phyloP scores from a whole-genome alignment of 1,284 basidiomycete genomes.

The Tremellales sp. region DNA sequence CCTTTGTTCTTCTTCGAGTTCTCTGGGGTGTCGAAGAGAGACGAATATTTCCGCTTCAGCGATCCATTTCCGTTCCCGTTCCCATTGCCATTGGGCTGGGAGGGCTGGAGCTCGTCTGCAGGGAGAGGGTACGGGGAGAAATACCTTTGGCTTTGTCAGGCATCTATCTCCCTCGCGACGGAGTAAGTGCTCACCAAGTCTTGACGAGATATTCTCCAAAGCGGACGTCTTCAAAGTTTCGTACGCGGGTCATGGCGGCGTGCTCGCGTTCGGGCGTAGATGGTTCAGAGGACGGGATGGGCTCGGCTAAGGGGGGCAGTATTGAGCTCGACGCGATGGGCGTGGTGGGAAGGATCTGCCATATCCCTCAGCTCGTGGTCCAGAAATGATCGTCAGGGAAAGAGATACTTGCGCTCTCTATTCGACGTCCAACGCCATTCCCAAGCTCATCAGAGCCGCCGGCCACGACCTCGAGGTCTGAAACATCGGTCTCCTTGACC shows the following conservation, averaged over 20 bases:
- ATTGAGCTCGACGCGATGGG: too few relatives aligned
- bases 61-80: background rate
- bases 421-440: too few relatives aligned
- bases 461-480: constrained; percentile 14
- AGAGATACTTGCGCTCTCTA: background rate
- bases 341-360: too few relatives aligned
- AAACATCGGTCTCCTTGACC: constrained; percentile 52
- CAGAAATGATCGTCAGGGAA: too few relatives aligned
- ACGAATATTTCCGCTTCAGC: background rate
- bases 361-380: too few relatives aligned
- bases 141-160: constrained; percentile 58
- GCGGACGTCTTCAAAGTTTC: constrained; percentile 48
- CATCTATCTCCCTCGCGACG: background rate
- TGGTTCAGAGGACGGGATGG: constrained; percentile 18
- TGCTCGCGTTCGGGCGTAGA: constrained; percentile 42
- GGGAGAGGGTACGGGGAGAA: constrained; percentile 79
- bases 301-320: too few relatives aligned
- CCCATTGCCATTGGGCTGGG: background rate
- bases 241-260: constrained; percentile 37
- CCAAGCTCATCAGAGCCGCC: too few relatives aligned
- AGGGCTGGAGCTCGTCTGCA: constrained; percentile 53
- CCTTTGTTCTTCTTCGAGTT: too few relatives aligned
- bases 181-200: constrained; percentile 37
- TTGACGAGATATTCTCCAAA: constrained; percentile 45
- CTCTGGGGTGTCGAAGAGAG: too few relatives aligned